Conservation (phyloP, 345 rosid species). For the Jatropha curcas region DNA sequence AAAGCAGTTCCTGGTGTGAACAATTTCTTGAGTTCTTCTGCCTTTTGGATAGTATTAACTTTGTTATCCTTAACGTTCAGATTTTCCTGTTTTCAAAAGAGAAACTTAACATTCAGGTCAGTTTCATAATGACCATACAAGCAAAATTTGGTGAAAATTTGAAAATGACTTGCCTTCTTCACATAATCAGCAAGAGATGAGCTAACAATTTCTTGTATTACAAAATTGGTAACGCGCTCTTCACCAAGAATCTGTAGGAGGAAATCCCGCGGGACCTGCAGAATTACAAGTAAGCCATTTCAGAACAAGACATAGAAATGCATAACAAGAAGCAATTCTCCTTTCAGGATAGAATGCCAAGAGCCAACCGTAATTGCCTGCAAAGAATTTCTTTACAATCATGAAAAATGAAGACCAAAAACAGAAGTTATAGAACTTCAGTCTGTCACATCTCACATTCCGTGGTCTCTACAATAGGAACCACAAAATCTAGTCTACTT, state of each 20-base stretch:
- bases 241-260: slow-evolving; percentile 54
- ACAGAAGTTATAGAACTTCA: not conserved
- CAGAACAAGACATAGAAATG: not conserved
- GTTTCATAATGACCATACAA: not conserved
- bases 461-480: not conserved
- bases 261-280: slow-evolving; percentile 53
- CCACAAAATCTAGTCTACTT: not conserved
- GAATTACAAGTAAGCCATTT: slow-evolving; percentile 6
- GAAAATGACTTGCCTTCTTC: slow-evolving; percentile 41
- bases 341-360: not conserved
- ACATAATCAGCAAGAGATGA: slow-evolving; percentile 60
- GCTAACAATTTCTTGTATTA: slow-evolving; percentile 59
- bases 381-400: not conserved
- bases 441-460: not conserved
- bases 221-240: slow-evolving; percentile 59
- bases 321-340: not conserved
- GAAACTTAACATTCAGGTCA: not conserved
- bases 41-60: slow-evolving; percentile 48
- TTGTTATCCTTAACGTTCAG: slow-evolving; percentile 55
- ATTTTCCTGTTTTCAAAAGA: slow-evolving; percentile 40
- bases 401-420: not conserved
- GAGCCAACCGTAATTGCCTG: too few species aligned
- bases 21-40: slow-evolving; percentile 49
- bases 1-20: slow-evolving; percentile 57
- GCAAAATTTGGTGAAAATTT: not conserved